Conservation (phyloP, 306 rosid genomes). For the Trifolium dubium region DNA sequence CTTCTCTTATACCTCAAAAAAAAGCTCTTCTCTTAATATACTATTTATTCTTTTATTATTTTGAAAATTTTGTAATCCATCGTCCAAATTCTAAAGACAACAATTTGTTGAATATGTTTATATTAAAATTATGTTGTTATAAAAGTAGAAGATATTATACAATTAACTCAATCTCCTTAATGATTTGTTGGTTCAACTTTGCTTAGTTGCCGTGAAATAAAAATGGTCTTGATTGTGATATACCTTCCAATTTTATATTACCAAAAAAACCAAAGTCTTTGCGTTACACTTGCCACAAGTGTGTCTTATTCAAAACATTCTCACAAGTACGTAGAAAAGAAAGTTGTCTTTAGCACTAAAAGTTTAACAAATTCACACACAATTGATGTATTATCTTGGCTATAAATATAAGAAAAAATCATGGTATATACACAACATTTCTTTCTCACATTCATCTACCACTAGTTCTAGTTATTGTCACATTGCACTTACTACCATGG, state of each 20-base stretch:
- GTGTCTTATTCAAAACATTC: neutral
- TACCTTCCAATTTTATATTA: neutral
- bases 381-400: neutral
- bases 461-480: neutral
- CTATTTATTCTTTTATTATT: too few species aligned
- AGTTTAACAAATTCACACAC: neutral
- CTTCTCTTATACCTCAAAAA: too few species aligned
- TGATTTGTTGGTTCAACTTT: neutral
- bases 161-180: neutral
- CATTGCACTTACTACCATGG: neutral
- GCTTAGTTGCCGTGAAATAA: neutral
- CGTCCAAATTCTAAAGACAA: too few species aligned
- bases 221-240: neutral
- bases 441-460: neutral
- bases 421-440: neutral
- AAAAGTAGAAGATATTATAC: too few species aligned
- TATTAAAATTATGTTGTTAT: too few species aligned
- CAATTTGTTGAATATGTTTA: too few species aligned
- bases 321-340: neutral
- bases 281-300: neutral
- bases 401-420: neutral
- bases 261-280: neutral
- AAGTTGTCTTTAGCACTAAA: neutral
- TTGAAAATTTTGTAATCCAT: too few species aligned
- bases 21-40: too few species aligned